Percentiles rank a stretch among this genome's conserved stretches.
These are phyloP conservation scores for Rhypophila decipiens DNA, from an alignment of 495 filamentous ascomycete genomes.

Conservation along the genomic window DNA sequence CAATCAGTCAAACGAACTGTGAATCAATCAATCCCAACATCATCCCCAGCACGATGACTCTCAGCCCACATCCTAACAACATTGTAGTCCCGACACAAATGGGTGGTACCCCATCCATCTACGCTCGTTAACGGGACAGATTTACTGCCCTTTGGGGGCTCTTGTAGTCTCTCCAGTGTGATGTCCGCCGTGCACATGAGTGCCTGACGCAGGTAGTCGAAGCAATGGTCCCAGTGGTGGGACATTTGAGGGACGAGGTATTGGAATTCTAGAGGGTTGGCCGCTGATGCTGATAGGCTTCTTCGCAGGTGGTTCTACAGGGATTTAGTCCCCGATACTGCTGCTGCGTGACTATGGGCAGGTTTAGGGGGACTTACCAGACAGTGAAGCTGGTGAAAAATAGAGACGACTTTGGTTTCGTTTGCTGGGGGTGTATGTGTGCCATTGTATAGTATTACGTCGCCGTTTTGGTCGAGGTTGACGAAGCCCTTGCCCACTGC, in stretches of 20 bases:
- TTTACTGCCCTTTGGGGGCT: too few species aligned
- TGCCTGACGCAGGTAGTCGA: slow-evolving; percentile 3
- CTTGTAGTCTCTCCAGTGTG: background rate
- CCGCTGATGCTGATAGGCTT: slow-evolving; percentile 1
- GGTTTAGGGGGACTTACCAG: background rate
- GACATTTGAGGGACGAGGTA: slow-evolving; percentile 2
- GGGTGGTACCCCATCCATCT: slow-evolving; percentile 3
- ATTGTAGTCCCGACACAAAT: slow-evolving; percentile 2
- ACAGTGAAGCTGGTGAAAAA: slow-evolving; percentile 4
- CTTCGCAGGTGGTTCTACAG: background rate
- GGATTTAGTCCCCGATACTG: background rate
- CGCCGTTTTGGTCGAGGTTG: background rate
- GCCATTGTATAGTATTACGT: background rate
- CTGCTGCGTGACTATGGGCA: background rate
- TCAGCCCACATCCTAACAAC: background rate
- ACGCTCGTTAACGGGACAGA: background rate
- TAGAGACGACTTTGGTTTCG: slow-evolving; percentile 1
- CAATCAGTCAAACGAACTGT: too few species aligned
- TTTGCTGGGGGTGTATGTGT: background rate
- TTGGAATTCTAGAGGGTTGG: slow-evolving; percentile 3
- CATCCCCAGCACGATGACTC: background rate
- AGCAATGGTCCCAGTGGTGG: slow-evolving; percentile 6
- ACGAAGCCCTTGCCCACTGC: slow-evolving; percentile 3
- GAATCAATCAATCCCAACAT: slow-evolving; percentile 5
- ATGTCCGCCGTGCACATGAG: slow-evolving; percentile 3